These are phyloP conservation scores for Globisporangium perplexum DNA, from an alignment of 352 stramenopile species.

Conservation along the genomic window DNA sequence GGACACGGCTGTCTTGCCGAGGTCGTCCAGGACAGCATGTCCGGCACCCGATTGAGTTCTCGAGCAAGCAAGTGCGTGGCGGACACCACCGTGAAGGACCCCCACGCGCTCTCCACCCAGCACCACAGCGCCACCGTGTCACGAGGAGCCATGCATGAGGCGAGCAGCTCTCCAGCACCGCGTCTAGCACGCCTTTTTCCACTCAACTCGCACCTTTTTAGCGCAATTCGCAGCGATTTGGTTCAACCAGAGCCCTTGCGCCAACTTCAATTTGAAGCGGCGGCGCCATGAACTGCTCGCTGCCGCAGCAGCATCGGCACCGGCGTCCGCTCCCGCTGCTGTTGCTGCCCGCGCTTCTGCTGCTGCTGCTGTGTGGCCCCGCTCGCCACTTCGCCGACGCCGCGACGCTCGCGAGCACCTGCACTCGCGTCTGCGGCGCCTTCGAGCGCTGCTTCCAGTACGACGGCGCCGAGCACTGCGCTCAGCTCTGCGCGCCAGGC, in stretches of 20 bases:
- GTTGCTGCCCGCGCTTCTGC: background rate
- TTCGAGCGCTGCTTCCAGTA: conserved; percentile 47
- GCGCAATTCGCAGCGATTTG: background rate
- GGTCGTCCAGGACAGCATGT: too few relatives aligned
- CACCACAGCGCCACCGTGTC: too few relatives aligned
- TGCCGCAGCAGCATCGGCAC: background rate
- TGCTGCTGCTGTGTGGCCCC: background rate
- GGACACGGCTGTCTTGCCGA: too few relatives aligned
- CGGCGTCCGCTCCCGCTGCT: too few relatives aligned
- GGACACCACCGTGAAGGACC: too few relatives aligned
- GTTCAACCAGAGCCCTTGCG: background rate
- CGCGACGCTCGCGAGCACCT: conserved; percentile 5
- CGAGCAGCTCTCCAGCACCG: too few relatives aligned
- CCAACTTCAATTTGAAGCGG: background rate
- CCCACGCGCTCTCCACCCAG: too few relatives aligned
- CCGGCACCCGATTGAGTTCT: too few relatives aligned
- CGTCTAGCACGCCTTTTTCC: too few relatives aligned
- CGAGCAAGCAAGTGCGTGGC: too few relatives aligned
- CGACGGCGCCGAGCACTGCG: conserved; percentile 35
- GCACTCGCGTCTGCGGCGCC: conserved; percentile 17
- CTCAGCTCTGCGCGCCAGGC: conserved; percentile 29
- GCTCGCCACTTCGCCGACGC: background rate
- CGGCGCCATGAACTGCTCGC: background rate
- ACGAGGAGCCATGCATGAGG: too few relatives aligned
- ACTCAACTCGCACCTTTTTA: background rate